Base-by-base conservation (phyloP, 805 yeast genomes). In the Suhomyces xylopsoci region DNA sequence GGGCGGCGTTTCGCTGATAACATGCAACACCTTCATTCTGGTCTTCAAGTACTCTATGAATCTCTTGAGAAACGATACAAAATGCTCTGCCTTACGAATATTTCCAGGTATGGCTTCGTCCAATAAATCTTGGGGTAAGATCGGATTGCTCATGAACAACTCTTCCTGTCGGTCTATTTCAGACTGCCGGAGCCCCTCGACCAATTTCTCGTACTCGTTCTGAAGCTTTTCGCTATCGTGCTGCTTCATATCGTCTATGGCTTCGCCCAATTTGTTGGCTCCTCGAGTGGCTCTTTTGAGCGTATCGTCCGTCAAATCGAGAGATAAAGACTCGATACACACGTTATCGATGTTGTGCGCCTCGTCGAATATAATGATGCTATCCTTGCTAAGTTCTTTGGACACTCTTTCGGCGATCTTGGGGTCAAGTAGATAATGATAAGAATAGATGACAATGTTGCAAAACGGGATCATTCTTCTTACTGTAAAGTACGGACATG, bases 311-410 rank as follows among this genome's bases (percentile, higher is more conserved):
- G 97, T 94, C 57, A 94, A 73, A 65, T 94, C 98, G 47, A 94
- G 79, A 5, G 97, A 90, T 42, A 94, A 70, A 0, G 98, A 89
- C 69, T 94, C 99, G 53, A 94, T 94, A 74, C 99, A 94, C 52
- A 94, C 99, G 77, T 94, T 94, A 78, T 94, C 99, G 52, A 94
- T 94, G 71, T 94, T 94, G 69, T 94, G 99, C 47, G 99, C 99
- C 74, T 94, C 99, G 73, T 94, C 99, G 66, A 94, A 94, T 40
- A 94, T 96, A 56, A 94, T 88, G 54, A 94, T 94, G 51, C 96
- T 82, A 64, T 94, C 98, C 59, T 91, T 90, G 17, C 96, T 88
- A 48, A 94, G 80, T 64, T 94, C 98, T 57, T 80, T 83, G 5
- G 97, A 91, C 19, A 94, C 99, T 55, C 99, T 78, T 58, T 91